A percentile compares a stretch with the other conserved stretches of the same genome.
Conservation (phyloP, 495 filamentous ascomycete species). For the Xylaria intraflava region DNA sequence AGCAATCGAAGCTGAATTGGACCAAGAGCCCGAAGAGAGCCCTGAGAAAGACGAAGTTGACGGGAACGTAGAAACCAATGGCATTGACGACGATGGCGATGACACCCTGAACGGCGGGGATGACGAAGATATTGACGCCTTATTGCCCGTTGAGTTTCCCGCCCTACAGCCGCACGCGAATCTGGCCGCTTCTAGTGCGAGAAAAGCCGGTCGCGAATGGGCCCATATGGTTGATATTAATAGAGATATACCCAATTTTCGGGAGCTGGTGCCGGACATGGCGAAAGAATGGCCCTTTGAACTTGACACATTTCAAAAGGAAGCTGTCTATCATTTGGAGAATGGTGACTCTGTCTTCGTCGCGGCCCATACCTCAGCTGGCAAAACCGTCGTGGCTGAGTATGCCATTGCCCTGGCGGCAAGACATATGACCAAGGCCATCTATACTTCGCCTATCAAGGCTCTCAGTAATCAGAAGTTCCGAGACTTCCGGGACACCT, state of each 20-base stretch:
- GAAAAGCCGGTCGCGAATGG: slow-evolving; percentile 79
- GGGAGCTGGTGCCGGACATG: slow-evolving; percentile 91
- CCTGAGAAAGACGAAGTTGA: slow-evolving; percentile 39
- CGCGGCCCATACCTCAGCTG: slow-evolving; percentile 96
- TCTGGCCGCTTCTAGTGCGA: slow-evolving; percentile 64
- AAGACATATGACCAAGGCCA: slow-evolving; percentile 98
- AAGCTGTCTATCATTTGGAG: slow-evolving; percentile 95
- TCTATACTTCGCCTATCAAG: slow-evolving; percentile 98
- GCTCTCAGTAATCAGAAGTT: slow-evolving; percentile 98
- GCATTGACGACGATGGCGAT: slow-evolving; percentile 30
- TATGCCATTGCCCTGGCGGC: slow-evolving; percentile 94
- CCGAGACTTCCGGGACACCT: slow-evolving; percentile 79
- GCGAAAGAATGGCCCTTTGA: slow-evolving; percentile 95
- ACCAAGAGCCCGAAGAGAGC: slow-evolving; percentile 53
- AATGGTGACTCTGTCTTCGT: slow-evolving; percentile 97
- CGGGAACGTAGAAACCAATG: slow-evolving; percentile 32
- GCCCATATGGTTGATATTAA: slow-evolving; percentile 97
- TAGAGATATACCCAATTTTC: slow-evolving; percentile 82
- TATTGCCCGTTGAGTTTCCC: slow-evolving; percentile 91
- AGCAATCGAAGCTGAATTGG: slow-evolving; percentile 67
- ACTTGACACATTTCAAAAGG: slow-evolving; percentile 96
- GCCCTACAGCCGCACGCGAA: slow-evolving; percentile 77
- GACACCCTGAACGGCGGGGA: slow-evolving; percentile 39
- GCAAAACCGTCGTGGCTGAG: slow-evolving; percentile 96
- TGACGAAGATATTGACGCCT: slow-evolving; percentile 78